Evolutionary conservation across 1,139 yeast genomes (phyloP), one percentile per base, ranked within the genome.

Genomic region (Pichia sp.): DNA sequence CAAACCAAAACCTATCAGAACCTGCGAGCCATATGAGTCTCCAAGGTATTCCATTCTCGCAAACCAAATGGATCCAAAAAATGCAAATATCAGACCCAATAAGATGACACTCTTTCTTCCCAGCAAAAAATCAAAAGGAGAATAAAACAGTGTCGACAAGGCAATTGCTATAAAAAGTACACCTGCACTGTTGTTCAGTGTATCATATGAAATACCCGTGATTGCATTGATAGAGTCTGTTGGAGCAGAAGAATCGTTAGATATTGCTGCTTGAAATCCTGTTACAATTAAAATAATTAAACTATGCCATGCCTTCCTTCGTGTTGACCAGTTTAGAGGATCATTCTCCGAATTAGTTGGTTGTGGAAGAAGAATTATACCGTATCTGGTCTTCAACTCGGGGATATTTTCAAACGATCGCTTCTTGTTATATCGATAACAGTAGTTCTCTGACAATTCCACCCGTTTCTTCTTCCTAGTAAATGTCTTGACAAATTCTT

Each of bases 271-370:
- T 0, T 69, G 60, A 42, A 66, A 60, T 2, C 65, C 68, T 3
- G 69, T 65, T 37, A 66, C 42, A 2, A 52, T 33, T 27, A 56
- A 44, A 5, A 59, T 38, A 6, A 58, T 39, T 0, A 54, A 23
- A 40, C 57, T 55, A 36, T 58, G 57, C 2, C 47, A 3, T 0
- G 49, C 33, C 34, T 59, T 59, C 27, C 57, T 44, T 10, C 28
- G 10, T 10, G 35, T 23, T 2, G 59, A 49, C 63, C 63, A 59
- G 56, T 83, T 83, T 41, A 83, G 65, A 0, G 92, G 92, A 56
- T 83, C 92, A 57, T 84, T 82, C 16, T 85, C 81, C 39, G 82
- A 73, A 53, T 81, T 82, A 29, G 82, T 81, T 4, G 92, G 92
- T 60, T 84, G 90, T 1, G 92, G 92, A 46, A 75, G 70, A 41